Conservation (phyloP, 2,329 filamentous ascomycete species). For the Epichloe coenophiala region DNA sequence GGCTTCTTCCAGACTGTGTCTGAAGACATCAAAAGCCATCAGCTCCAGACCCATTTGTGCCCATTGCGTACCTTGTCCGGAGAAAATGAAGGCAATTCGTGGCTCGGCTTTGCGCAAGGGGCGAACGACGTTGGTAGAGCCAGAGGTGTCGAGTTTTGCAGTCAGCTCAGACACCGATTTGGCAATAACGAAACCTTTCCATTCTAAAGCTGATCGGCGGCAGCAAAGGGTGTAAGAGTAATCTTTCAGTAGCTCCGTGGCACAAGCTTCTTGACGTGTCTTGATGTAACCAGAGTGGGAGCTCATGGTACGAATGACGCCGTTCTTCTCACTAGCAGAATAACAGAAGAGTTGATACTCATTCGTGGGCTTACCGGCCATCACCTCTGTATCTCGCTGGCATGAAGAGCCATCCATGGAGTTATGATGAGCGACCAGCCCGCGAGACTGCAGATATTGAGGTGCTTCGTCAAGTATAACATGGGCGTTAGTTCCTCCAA, state of each 20-base stretch:
- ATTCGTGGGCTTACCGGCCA: not conserved
- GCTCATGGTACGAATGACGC: conserved; percentile 22
- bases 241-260: conserved; percentile 18
- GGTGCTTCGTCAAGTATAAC: conserved; percentile 35
- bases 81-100: conserved; percentile 28
- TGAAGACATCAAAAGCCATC: conserved; percentile 28
- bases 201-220: conserved; percentile 31
- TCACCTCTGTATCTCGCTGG: not conserved
- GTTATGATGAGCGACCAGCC: conserved; percentile 23
- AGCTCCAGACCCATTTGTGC: conserved; percentile 28
- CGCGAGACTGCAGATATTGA: conserved; percentile 23
- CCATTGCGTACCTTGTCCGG: conserved; percentile 30
- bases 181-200: conserved; percentile 26
- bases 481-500: conserved; percentile 43
- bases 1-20: conserved; percentile 22
- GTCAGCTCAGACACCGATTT: conserved; percentile 20
- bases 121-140: conserved; percentile 11
- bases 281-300: conserved; percentile 21
- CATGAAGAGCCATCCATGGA: conserved; percentile 7
- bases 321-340: conserved; percentile 29
- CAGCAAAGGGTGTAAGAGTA: conserved; percentile 33
- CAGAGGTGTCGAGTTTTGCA: conserved; percentile 12
- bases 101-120: conserved; percentile 14
- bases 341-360: conserved; percentile 26
- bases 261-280: conserved; percentile 1